phyloP scores from a whole-genome alignment of 495 filamentous ascomycete genomes.

The Thermochaetoides thermophila region DNA sequence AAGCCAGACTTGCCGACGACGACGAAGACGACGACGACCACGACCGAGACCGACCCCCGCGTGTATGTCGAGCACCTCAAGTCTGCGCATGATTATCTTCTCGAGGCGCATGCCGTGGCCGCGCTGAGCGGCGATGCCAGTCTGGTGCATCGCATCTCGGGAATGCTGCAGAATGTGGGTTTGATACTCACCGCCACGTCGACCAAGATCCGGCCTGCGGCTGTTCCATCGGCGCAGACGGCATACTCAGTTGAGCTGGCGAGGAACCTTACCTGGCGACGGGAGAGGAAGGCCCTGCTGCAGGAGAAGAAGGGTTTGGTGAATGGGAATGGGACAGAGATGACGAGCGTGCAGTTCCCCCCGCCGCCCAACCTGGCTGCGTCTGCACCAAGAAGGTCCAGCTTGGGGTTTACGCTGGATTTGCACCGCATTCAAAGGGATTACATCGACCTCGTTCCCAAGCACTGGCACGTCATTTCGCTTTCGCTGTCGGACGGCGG shows the following conservation, averaged over 20 bases:
- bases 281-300: conserved; percentile 40
- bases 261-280: conserved; percentile 42
- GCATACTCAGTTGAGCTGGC: conserved; percentile 47
- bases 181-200: conserved; percentile 50
- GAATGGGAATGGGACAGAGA: no score
- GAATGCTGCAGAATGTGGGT: conserved; percentile 43
- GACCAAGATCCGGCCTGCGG: conserved; percentile 21
- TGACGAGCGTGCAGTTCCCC: background rate
- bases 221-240: conserved; percentile 38
- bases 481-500: conserved; percentile 64
- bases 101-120: conserved; percentile 40
- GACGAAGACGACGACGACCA: conserved; percentile 9
- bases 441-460: conserved; percentile 70
- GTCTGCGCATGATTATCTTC: conserved; percentile 44
- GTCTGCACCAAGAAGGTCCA: conserved; percentile 17
- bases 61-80: conserved; percentile 43
- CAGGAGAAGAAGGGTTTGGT: conserved; percentile 24
- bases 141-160: conserved; percentile 42
- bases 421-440: conserved; percentile 46
- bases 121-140: conserved; percentile 28
- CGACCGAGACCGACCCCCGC: conserved; percentile 14
- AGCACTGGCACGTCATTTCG: conserved; percentile 71
- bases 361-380: background rate
- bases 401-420: conserved; percentile 28
- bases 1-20: no score